These are phyloP conservation scores for Diaporthe destruens DNA, from an alignment of 2,329 filamentous ascomycete species.

Conservation along the genomic window DNA sequence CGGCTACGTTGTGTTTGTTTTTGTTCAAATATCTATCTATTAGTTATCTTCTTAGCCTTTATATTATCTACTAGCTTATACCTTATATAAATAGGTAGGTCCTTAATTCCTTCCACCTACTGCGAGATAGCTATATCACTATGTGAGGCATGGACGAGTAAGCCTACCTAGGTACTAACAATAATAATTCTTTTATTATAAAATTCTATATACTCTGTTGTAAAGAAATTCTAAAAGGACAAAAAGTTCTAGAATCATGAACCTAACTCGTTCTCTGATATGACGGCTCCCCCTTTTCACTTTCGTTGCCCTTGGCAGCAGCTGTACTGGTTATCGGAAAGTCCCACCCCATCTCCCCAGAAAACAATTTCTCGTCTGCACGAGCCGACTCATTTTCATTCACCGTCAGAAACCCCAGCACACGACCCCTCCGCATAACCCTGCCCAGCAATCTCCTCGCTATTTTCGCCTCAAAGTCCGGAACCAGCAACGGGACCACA, in stretches of 20 bases:
- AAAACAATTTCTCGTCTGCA: neutral
- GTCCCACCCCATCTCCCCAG: conserved; percentile 10
- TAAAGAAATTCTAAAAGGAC: neutral
- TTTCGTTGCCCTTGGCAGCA: neutral
- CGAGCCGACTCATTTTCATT: neutral
- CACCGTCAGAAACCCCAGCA: conserved; percentile 4
- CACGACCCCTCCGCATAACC: conserved; percentile 1
- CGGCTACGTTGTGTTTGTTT: no score
- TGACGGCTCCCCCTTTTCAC: neutral
- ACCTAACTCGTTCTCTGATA: neutral
- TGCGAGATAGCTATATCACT: no score
- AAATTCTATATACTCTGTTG: neutral
- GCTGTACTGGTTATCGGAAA: neutral
- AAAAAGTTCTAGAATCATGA: neutral
- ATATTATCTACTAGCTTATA: no score
- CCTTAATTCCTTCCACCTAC: no score
- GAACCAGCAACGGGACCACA: conserved; percentile 18
- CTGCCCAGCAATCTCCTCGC: conserved; percentile 7
- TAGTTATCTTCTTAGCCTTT: no score
- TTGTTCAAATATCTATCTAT: no score
- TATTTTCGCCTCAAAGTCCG: conserved; percentile 9
- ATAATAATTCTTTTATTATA: no score
- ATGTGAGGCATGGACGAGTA: no score
- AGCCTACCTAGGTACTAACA: no score
- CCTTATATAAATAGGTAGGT: no score